phyloP scores from a whole-genome alignment of 2,329 filamentous ascomycete species.

The Scopulariopsis brevicaulis region DNA sequence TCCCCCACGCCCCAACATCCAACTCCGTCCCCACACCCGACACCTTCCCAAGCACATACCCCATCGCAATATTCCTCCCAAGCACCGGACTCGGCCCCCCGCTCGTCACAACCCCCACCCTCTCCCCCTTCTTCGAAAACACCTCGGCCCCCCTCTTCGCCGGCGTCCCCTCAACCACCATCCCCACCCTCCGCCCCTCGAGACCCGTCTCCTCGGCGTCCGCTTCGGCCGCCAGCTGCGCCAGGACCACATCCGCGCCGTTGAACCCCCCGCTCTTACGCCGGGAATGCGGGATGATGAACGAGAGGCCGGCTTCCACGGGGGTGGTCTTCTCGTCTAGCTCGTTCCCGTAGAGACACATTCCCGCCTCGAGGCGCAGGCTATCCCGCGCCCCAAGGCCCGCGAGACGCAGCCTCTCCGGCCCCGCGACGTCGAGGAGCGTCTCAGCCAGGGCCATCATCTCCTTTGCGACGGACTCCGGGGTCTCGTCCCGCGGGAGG shows the following conservation, averaged over 20 bases:
- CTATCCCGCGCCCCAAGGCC: slow-evolving; percentile 88
- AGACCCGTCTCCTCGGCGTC: slow-evolving; percentile 59
- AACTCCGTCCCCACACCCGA: slow-evolving; percentile 81
- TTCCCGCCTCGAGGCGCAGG: slow-evolving; percentile 86
- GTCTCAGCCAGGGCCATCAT: slow-evolving; percentile 46
- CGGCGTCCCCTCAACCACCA: slow-evolving; percentile 75
- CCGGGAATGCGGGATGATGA: slow-evolving; percentile 77
- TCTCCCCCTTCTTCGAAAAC: slow-evolving; percentile 48
- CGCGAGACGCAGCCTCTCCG: slow-evolving; percentile 59
- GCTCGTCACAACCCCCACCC: slow-evolving; percentile 74
- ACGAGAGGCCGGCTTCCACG: slow-evolving; percentile 48
- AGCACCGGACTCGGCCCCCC: slow-evolving; percentile 82
- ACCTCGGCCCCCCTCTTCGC: slow-evolving; percentile 84
- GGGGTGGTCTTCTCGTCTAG: slow-evolving; percentile 63
- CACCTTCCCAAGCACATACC: slow-evolving; percentile 68
- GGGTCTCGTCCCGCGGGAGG: slow-evolving; percentile 17
- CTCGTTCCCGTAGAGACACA: slow-evolving; percentile 99
- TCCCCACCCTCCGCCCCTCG: slow-evolving; percentile 62
- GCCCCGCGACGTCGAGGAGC: slow-evolving; percentile 53
- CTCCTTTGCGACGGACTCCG: slow-evolving; percentile 35
- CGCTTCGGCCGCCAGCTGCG: slow-evolving; percentile 62
- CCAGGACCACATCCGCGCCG: slow-evolving; percentile 65
- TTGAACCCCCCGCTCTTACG: slow-evolving; percentile 64
- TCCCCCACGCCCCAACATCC: slow-evolving; percentile 65
- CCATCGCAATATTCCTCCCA: slow-evolving; percentile 92